A percentile compares a stretch with the other conserved stretches of the same genome.
Conservation (phyloP, 371 early-diverging fungal genomes). For the Lichtheimia hyalospora region DNA sequence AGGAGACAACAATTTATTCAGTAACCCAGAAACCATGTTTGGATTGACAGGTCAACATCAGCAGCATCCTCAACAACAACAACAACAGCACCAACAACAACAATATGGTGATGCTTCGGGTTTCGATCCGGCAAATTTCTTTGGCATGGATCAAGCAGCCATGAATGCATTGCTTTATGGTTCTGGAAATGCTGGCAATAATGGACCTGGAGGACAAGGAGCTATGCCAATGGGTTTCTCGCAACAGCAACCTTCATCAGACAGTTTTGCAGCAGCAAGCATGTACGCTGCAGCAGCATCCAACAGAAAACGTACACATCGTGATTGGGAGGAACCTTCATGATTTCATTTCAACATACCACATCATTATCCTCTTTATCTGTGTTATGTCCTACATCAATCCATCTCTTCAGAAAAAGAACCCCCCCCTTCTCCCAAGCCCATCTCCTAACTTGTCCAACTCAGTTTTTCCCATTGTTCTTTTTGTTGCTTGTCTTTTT, state of each 20-base stretch:
- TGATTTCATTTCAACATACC: background rate
- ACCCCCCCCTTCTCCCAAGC: background rate
- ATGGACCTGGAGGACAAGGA: conserved; percentile 1
- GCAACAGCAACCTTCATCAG: conserved; percentile 8
- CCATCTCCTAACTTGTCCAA: background rate
- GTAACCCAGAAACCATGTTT: background rate
- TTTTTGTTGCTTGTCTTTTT: too few species aligned
- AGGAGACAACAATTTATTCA: background rate
- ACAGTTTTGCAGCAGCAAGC: conserved; percentile 14
- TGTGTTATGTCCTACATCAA: too few species aligned
- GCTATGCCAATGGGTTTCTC: background rate
- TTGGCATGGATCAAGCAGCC: conserved; percentile 17
- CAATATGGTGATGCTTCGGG: background rate
- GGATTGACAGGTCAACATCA: background rate
- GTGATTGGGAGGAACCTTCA: conserved; percentile 18
- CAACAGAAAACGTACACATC: conserved; percentile 17
- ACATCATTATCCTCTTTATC: too few species aligned
- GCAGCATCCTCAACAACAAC: conserved; percentile 5
- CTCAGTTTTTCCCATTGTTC: too few species aligned
- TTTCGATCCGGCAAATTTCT: conserved; percentile 16
- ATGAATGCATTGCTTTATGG: conserved; percentile 19
- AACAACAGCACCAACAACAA: conserved; percentile 11
- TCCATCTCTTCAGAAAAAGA: background rate
- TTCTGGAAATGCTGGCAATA: conserved; percentile 1
- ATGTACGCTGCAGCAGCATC: conserved; percentile 15